These are phyloP conservation scores for Aureobasidium sp. DNA, from an alignment of 2,329 filamentous ascomycete species.

Conservation along the genomic window DNA sequence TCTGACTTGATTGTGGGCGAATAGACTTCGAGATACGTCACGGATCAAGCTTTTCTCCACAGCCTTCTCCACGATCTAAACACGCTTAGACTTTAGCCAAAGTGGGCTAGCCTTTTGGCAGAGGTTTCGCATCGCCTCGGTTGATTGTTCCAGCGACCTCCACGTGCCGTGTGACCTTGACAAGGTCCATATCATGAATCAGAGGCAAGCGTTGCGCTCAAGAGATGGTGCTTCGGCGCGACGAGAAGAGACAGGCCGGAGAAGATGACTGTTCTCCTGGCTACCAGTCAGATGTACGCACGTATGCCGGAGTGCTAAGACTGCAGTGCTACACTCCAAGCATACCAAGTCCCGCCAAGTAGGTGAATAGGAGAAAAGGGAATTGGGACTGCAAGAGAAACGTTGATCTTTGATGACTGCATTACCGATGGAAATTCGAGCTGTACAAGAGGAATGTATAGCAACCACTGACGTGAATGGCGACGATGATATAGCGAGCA, in stretches of 20 bases:
- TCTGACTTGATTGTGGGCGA: neutral
- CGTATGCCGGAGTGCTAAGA: neutral
- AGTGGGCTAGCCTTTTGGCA: neutral
- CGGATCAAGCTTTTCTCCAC: conserved; percentile 8
- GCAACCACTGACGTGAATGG: neutral
- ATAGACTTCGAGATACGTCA: conserved; percentile 4
- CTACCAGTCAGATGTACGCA: neutral
- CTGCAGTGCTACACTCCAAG: conserved; percentile 3
- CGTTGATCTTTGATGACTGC: neutral
- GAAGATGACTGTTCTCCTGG: neutral
- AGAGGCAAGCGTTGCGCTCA: neutral
- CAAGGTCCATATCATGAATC: neutral
- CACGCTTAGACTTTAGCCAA: neutral
- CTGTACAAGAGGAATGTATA: neutral
- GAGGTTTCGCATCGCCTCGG: conserved; percentile 2
- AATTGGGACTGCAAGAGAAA: neutral
- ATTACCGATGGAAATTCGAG: neutral
- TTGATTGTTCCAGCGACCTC: neutral
- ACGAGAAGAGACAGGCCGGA: neutral
- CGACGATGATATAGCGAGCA: neutral
- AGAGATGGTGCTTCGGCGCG: neutral
- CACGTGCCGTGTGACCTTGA: conserved; percentile 6
- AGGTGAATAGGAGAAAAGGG: neutral
- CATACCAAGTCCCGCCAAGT: neutral
- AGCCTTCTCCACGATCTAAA: conserved; percentile 10